Conservation (phyloP, 2,329 filamentous ascomycete genomes). For the Ophiocordyceps robertsii region DNA sequence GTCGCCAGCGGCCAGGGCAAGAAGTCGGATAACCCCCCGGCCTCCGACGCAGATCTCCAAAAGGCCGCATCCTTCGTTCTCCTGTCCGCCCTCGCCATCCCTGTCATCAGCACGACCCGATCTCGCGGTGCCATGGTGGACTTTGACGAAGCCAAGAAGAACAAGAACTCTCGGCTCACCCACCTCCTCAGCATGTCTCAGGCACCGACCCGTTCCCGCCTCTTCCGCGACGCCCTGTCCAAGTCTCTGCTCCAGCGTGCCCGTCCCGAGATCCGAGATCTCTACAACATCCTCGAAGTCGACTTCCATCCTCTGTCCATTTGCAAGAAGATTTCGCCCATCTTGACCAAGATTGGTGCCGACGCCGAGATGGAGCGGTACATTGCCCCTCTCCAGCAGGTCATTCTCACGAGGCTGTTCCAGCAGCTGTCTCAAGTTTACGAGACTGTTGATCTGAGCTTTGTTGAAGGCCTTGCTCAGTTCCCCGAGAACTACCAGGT, state of each 20-base stretch:
- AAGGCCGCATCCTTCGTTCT: constrained; percentile 93
- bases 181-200: constrained; percentile 89
- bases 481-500: constrained; percentile 98
- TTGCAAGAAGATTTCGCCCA: constrained; percentile 97
- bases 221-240: constrained; percentile 93
- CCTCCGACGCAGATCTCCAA: constrained; percentile 80
- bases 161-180: constrained; percentile 95
- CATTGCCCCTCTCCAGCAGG: constrained; percentile 88
- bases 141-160: constrained; percentile 93
- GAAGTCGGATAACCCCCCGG: constrained; percentile 88
- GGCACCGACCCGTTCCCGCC: constrained; percentile 72
- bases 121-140: constrained; percentile 93
- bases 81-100: constrained; percentile 89
- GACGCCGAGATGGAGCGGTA: constrained; percentile 97
- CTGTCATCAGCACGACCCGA: constrained; percentile 95
- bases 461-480: constrained; percentile 84
- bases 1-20: constrained; percentile 75
- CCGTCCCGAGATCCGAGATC: constrained; percentile 84
- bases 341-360: constrained; percentile 81
- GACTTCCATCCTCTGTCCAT: constrained; percentile 98
- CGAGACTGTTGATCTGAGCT: constrained; percentile 88
- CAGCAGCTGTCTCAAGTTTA: constrained; percentile 98
- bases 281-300: constrained; percentile 98
- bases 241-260: constrained; percentile 90
- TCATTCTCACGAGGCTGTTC: constrained; percentile 95